A percentile compares a stretch with the other conserved stretches of the same genome.
These are phyloP conservation scores for Camellia sinensis DNA, from an alignment of 148 eudicot genomes.

Conservation along the genomic window DNA sequence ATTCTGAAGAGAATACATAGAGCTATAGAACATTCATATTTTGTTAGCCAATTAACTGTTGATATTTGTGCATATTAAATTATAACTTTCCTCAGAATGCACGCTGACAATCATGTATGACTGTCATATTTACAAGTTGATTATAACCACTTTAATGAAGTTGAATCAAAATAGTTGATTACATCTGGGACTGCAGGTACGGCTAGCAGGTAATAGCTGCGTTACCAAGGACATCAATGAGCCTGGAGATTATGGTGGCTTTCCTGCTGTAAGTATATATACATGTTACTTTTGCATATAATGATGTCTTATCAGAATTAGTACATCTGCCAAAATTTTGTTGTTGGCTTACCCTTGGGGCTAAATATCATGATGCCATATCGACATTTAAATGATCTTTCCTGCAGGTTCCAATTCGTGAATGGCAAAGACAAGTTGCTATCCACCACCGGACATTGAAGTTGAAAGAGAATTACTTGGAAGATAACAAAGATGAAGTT, in stretches of 20 bases:
- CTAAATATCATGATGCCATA: background rate
- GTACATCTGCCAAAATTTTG: background rate
- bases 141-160: background rate
- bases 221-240: conserved; percentile 77
- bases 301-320: background rate
- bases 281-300: background rate
- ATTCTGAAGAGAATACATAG: background rate
- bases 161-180: conserved; percentile 8
- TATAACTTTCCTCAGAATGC: background rate
- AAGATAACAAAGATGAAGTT: background rate
- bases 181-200: conserved; percentile 46
- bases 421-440: conserved; percentile 83
- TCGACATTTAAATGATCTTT: background rate
- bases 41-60: background rate
- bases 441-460: conserved; percentile 25
- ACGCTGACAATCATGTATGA: background rate
- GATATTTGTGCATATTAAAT: background rate
- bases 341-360: background rate
- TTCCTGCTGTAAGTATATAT: conserved; percentile 75
- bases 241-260: conserved; percentile 95
- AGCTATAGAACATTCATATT: background rate
- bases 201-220: conserved; percentile 82
- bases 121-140: background rate
- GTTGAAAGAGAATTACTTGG: background rate
- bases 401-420: conserved; percentile 58